phyloP scores from a whole-genome alignment of 2,329 filamentous ascomycete genomes.

The Sporothrix dimorphospora region DNA sequence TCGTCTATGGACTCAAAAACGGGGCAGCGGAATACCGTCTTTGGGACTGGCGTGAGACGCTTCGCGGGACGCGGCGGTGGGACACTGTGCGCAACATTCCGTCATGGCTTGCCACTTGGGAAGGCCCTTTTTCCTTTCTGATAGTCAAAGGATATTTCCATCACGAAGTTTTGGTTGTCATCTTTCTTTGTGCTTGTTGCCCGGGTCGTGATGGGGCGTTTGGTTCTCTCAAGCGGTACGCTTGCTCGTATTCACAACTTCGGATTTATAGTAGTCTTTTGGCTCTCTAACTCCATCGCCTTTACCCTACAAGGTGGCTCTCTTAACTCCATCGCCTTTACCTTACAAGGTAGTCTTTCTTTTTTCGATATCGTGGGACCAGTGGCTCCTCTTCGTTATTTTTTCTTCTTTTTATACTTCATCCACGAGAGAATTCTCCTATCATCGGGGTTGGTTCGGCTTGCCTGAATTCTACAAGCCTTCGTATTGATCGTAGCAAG shows the following conservation, averaged over 20 bases:
- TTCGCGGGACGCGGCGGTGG: neutral
- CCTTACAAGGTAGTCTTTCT: neutral
- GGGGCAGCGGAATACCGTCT: neutral
- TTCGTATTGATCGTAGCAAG: neutral
- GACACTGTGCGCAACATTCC: neutral
- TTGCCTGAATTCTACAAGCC: neutral
- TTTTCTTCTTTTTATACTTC: neutral
- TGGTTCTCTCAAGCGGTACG: too few relatives aligned
- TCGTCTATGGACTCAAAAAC: neutral
- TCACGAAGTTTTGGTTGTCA: neutral
- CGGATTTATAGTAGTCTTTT: neutral
- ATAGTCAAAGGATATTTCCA: neutral
- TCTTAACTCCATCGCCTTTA: neutral
- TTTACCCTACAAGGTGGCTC: neutral
- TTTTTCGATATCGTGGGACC: neutral
- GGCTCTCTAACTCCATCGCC: neutral
- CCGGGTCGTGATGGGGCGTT: neutral
- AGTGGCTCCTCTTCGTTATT: neutral
- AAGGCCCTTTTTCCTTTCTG: neutral
- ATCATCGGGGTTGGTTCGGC: neutral
- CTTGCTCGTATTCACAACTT: neutral
- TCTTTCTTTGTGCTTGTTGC: neutral
- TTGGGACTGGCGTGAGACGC: neutral
- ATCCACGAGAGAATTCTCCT: neutral
- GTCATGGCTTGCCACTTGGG: neutral